Evolutionary conservation across 129 eudicot genomes (phyloP).

Genomic region (Flaveria trinervia): DNA sequence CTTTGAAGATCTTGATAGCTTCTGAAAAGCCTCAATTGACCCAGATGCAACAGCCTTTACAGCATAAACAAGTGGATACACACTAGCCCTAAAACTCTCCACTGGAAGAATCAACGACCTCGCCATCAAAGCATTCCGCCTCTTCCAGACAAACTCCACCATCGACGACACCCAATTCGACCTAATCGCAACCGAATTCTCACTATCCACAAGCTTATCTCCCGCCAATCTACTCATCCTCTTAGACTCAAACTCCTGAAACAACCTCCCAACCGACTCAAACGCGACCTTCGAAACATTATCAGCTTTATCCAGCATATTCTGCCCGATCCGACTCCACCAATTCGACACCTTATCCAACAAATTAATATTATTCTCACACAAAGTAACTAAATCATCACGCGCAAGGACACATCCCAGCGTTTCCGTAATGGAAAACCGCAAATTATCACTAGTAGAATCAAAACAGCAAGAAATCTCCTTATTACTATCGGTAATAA

Average conservation of each 20-base stretch:
- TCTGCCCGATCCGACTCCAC: conserved; percentile 88
- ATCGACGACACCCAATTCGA: conserved; percentile 90
- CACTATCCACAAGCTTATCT: conserved; percentile 92
- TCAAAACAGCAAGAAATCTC: conserved; percentile 78
- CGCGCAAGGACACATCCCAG: conserved; percentile 84
- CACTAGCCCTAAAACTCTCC: conserved; percentile 83
- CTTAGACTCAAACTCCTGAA: conserved; percentile 91
- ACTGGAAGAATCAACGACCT: conserved; percentile 76
- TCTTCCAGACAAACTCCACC: conserved; percentile 90
- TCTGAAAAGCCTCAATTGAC: conserved; percentile 69
- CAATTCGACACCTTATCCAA: conserved; percentile 80
- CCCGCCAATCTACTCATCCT: conserved; percentile 94
- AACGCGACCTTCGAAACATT: conserved; percentile 79
- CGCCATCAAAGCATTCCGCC: conserved; percentile 73
- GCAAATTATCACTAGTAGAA: conserved; percentile 67
- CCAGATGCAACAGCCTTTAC: conserved; percentile 96
- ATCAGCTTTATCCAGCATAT: conserved; percentile 85
- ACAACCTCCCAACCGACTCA: conserved; percentile 89
- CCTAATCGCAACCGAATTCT: conserved; percentile 89
- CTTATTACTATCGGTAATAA: conserved; percentile 63
- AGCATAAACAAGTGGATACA: conserved; percentile 86
- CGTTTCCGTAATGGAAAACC: conserved; percentile 90
- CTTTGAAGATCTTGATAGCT: conserved; percentile 70
- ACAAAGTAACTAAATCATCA: conserved; percentile 84
- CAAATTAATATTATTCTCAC: conserved; percentile 79